phyloP scores from a whole-genome alignment of 1,284 basidiomycete species.

The Gymnopus androsaceus region DNA sequence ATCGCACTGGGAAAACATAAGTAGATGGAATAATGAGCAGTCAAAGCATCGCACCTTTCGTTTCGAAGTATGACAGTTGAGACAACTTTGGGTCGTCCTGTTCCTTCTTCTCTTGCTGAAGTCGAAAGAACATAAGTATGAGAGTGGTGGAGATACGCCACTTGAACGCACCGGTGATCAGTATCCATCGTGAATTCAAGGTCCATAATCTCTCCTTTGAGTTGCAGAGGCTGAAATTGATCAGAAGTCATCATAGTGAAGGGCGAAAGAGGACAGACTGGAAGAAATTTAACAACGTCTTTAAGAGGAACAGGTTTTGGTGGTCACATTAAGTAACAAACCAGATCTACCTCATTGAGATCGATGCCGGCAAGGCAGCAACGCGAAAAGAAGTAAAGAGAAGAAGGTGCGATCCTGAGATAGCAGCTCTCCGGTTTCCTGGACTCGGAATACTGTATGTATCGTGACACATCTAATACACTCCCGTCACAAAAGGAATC shows the following conservation, averaged over 20 bases:
- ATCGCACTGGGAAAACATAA: conserved; percentile 58
- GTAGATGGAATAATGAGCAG: conserved; percentile 16
- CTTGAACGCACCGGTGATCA: conserved; percentile 41
- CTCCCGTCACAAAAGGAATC: conserved; percentile 6
- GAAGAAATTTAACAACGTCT: conserved; percentile 10
- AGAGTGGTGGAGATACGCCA: not conserved
- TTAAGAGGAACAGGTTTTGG: conserved; percentile 15
- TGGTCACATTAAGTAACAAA: conserved; percentile 13
- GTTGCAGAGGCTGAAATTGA: conserved; percentile 35
- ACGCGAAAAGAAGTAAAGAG: not conserved
- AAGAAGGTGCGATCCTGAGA: conserved; percentile 3
- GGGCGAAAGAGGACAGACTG: conserved; percentile 2
- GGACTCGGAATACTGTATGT: not conserved
- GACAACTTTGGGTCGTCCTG: conserved; percentile 82
- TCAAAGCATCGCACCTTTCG: conserved; percentile 63
- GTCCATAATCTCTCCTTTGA: conserved; percentile 53
- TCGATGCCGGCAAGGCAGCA: conserved; percentile 11
- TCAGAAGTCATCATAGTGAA: conserved; percentile 19
- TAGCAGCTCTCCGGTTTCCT: conserved; percentile 11
- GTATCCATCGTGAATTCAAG: conserved; percentile 54
- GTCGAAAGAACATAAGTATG: conserved; percentile 33
- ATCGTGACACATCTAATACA: not conserved
- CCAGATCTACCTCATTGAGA: conserved; percentile 8
- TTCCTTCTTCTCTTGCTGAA: conserved; percentile 73
- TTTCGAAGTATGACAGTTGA: conserved; percentile 92